Conservation (phyloP, 2,329 filamentous ascomycete species). For the Apiospora kogelbergensis region DNA sequence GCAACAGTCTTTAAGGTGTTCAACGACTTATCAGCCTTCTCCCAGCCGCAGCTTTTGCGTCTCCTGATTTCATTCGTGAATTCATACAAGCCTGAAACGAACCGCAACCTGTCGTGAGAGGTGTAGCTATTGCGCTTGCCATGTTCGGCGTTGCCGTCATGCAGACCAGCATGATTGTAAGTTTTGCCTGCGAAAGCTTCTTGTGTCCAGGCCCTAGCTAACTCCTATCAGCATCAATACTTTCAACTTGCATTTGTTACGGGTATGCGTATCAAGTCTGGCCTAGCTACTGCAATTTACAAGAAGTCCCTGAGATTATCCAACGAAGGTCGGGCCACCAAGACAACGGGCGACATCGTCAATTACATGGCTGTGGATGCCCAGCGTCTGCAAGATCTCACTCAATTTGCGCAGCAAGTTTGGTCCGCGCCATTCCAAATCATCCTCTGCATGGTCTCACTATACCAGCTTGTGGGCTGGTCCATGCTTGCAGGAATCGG, state of each 20-base stretch:
- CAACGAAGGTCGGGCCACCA: slow-evolving; percentile 84
- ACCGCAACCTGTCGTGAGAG: slow-evolving; percentile 78
- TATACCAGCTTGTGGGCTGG: slow-evolving; percentile 91
- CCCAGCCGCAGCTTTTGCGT: slow-evolving; percentile 87
- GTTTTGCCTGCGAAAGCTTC: slow-evolving; percentile 15
- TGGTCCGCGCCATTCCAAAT: slow-evolving; percentile 99
- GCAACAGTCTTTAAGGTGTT: slow-evolving; percentile 85
- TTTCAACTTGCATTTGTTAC: slow-evolving; percentile 94
- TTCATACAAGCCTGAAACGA: slow-evolving; percentile 64
- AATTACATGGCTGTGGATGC: slow-evolving; percentile 99
- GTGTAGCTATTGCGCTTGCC: slow-evolving; percentile 80
- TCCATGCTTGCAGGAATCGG: slow-evolving; percentile 95
- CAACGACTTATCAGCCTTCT: slow-evolving; percentile 83
- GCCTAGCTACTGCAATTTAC: slow-evolving; percentile 88
- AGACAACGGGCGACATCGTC: slow-evolving; percentile 96
- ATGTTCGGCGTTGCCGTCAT: slow-evolving; percentile 89
- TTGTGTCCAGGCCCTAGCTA: neutral
- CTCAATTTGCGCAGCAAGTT: slow-evolving; percentile 91
- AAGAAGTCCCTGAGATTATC: slow-evolving; percentile 86
- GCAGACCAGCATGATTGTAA: slow-evolving; percentile 78
- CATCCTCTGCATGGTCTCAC: slow-evolving; percentile 87
- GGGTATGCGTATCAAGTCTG: slow-evolving; percentile 94
- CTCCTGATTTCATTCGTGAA: slow-evolving; percentile 80
- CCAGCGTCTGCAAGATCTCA: slow-evolving; percentile 89
- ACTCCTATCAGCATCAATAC: slow-evolving; percentile 70